These are phyloP conservation scores for Taphrina communis DNA, from an alignment of 1,139 yeast genomes.

Conservation along the genomic window DNA sequence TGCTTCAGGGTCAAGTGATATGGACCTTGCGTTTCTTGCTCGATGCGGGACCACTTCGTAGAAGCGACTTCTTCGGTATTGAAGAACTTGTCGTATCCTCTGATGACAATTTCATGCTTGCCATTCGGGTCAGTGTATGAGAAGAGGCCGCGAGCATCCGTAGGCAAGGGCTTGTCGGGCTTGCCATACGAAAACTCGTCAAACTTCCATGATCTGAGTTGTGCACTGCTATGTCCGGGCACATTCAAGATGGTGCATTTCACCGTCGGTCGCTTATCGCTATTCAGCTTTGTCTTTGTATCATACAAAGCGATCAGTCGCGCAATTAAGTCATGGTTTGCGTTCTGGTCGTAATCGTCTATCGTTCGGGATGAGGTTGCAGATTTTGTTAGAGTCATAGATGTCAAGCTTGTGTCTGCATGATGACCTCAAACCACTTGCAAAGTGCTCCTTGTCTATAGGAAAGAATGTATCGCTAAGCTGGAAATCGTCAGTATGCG, in stretches of 20 bases:
- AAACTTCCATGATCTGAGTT: constrained; percentile 35
- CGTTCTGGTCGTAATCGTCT: neutral
- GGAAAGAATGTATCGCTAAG: no score
- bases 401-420: neutral
- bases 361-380: neutral
- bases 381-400: no score
- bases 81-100: constrained; percentile 97
- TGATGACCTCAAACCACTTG: neutral
- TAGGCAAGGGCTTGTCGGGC: constrained; percentile 63
- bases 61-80: constrained; percentile 68
- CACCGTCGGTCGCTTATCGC: constrained; percentile 39
- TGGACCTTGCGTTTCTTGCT: constrained; percentile 67
- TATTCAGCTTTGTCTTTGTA: constrained; percentile 35
- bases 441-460: no score
- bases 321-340: constrained; percentile 15
- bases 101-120: constrained; percentile 60
- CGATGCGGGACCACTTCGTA: constrained; percentile 60
- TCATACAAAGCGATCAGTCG: constrained; percentile 7
- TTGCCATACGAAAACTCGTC: constrained; percentile 39
- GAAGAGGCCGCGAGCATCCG: constrained; percentile 84
- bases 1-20: constrained; percentile 82
- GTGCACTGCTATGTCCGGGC: constrained; percentile 10
- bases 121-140: constrained; percentile 56
- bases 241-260: constrained; percentile 29
- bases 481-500: no score